Percentiles rank a stretch among this genome's conserved stretches.
Conservation (phyloP, 805 yeast species). For the Ogataea degrootiae region DNA sequence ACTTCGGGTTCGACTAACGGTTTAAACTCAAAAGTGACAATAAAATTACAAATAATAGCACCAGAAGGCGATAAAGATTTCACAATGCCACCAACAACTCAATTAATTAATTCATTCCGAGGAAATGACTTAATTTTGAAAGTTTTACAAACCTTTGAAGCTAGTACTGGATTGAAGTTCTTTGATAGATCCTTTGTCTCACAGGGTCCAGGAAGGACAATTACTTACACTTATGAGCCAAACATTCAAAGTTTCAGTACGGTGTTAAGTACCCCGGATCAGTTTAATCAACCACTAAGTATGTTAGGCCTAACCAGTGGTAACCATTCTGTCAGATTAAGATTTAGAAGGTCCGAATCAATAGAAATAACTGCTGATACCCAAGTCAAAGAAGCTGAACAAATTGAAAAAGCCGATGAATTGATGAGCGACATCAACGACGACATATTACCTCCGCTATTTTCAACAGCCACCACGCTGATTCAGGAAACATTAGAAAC, state of each 20-base stretch:
- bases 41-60: conserved; percentile 21
- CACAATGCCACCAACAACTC: conserved; percentile 9
- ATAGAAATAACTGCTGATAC: neutral
- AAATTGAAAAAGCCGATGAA: neutral
- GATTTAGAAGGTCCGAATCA: conserved; percentile 13
- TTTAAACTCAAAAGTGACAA: conserved; percentile 9
- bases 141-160: conserved; percentile 16
- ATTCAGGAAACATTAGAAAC: too few species aligned
- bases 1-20: conserved; percentile 1
- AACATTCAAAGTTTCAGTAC: conserved; percentile 23
- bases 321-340: conserved; percentile 24
- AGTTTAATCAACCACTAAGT: conserved; percentile 18
- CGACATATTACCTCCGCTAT: too few species aligned
- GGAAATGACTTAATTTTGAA: conserved; percentile 5
- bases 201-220: neutral
- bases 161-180: conserved; percentile 2
- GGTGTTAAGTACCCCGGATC: conserved; percentile 12
- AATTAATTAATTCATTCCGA: conserved; percentile 11
- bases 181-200: conserved; percentile 4
- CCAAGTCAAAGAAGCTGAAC: neutral
- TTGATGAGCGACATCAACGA: neutral
- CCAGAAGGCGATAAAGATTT: conserved; percentile 14
- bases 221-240: conserved; percentile 12
- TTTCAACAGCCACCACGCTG: too few species aligned
- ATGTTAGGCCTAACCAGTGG: conserved; percentile 24